Percentiles rank a stretch among this genome's conserved stretches.
Evolutionary conservation across 345 rosid species (phyloP).

Genomic region (Arabidopsis suecica): DNA sequence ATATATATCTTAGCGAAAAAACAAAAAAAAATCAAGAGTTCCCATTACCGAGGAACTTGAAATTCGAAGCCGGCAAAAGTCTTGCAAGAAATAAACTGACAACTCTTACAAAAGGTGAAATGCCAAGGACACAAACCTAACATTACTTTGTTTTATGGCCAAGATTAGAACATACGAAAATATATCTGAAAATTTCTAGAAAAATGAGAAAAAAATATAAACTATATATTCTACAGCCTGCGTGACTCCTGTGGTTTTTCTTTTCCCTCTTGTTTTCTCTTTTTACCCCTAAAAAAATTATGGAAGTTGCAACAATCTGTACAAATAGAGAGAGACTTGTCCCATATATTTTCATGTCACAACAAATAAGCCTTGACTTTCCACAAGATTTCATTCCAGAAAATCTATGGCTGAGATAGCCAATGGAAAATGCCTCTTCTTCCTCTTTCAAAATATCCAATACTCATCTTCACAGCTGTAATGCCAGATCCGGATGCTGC

Average conservation of each 20-base stretch:
- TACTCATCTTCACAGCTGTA: slow-evolving; percentile 79
- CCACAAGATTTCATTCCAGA: slow-evolving; percentile 38
- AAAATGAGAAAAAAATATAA: slow-evolving; percentile 1
- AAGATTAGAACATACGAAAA: slow-evolving; percentile 3
- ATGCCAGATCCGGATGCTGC: slow-evolving; percentile 83
- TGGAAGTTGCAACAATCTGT: slow-evolving; percentile 45
- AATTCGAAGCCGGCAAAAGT: not conserved
- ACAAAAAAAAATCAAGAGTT: not conserved
- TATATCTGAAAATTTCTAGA: slow-evolving; percentile 4
- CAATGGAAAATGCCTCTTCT: slow-evolving; percentile 37
- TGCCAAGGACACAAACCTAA: slow-evolving; percentile 5
- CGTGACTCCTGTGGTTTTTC: slow-evolving; percentile 27
- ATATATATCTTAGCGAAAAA: too few species aligned
- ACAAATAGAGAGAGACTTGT: slow-evolving; percentile 45
- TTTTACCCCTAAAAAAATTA: slow-evolving; percentile 37
- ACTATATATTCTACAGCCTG: slow-evolving; percentile 42
- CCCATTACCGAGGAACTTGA: not conserved
- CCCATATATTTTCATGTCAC: slow-evolving; percentile 41
- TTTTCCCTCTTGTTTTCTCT: not conserved
- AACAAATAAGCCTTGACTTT: slow-evolving; percentile 40
- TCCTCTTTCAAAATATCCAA: slow-evolving; percentile 14
- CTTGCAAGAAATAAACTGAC: not conserved
- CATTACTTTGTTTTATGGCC: not conserved
- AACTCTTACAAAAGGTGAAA: not conserved
- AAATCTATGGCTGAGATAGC: slow-evolving; percentile 41